Evolutionary conservation across 805 yeast species (phyloP).

Genomic region (Cyberlindnera meyerae): DNA sequence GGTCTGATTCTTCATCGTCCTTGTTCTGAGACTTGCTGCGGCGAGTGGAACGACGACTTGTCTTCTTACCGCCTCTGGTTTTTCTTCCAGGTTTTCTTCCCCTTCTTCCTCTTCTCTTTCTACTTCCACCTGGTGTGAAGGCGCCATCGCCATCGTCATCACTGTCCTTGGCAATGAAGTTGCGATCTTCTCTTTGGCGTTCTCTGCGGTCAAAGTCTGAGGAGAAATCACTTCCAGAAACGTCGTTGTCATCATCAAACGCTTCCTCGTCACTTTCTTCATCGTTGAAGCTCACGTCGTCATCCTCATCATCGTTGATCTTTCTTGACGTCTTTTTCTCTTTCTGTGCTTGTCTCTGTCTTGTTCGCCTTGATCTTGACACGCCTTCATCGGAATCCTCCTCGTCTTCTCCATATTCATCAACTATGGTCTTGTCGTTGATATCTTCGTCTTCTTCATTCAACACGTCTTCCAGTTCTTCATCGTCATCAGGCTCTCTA

Average conservation of each 20-base stretch:
- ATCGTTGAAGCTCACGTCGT: conserved; percentile 1
- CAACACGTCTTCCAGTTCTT: neutral
- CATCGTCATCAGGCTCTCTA: conserved; percentile 1
- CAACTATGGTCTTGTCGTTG: neutral
- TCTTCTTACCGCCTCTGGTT: neutral
- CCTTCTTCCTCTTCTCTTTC: conserved; percentile 1
- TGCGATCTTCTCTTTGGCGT: conserved; percentile 3
- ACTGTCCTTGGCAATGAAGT: conserved; percentile 2
- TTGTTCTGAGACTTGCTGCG: neutral
- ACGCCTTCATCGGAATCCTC: conserved; percentile 1
- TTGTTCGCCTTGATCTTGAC: neutral
- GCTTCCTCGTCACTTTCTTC: conserved; percentile 2
- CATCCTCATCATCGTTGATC: neutral
- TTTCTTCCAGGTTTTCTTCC: neutral
- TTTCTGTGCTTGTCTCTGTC: conserved; percentile 2
- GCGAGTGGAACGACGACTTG: conserved; percentile 2
- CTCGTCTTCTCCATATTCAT: neutral
- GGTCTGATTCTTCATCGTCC: conserved; percentile 12
- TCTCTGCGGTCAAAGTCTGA: conserved; percentile 1
- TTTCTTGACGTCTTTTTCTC: neutral
- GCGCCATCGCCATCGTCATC: conserved; percentile 5
- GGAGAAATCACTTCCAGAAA: conserved; percentile 1
- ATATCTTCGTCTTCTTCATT: neutral
- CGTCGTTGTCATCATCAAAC: conserved; percentile 4
- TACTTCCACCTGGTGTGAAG: neutral